phyloP scores from a whole-genome alignment of 2,329 filamentous ascomycete genomes.

The Penicillium digitatum region DNA sequence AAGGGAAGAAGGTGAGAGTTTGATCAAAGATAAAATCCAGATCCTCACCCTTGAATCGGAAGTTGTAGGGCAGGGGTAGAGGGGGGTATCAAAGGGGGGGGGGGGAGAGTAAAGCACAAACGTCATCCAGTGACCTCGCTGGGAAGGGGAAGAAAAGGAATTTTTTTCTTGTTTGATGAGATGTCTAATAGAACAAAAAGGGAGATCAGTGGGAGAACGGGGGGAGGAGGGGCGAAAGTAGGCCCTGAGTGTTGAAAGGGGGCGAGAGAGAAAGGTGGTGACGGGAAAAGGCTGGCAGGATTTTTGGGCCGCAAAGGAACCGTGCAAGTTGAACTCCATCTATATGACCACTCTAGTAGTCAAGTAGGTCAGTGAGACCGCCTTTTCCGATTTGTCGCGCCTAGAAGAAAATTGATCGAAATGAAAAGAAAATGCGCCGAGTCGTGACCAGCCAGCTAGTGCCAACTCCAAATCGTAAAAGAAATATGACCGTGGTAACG shows the following conservation, averaged over 20 bases:
- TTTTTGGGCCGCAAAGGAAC: constrained; percentile 10
- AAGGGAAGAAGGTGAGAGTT: constrained; percentile 2
- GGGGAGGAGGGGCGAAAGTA: constrained; percentile 5
- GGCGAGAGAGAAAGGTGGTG: neutral
- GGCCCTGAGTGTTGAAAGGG: constrained; percentile 8
- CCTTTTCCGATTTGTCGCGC: constrained; percentile 4
- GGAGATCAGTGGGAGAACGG: constrained; percentile 1
- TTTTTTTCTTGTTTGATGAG: constrained; percentile 16
- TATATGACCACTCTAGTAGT: constrained; percentile 8
- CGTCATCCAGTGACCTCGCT: constrained; percentile 8
- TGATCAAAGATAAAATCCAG: neutral
- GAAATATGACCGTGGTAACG: constrained; percentile 19
- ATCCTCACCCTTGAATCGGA: neutral
- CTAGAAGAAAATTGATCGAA: constrained; percentile 5
- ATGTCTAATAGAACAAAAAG: constrained; percentile 14
- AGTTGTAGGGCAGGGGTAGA: neutral
- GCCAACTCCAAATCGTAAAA: constrained; percentile 28
- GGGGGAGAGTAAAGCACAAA: constrained; percentile 12
- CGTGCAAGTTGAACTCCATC: constrained; percentile 10
- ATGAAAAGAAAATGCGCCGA: constrained; percentile 26
- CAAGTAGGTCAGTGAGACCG: neutral
- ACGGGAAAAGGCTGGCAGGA: constrained; percentile 1
- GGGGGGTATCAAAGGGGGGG: constrained; percentile 14
- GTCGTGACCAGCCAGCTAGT: constrained; percentile 35
- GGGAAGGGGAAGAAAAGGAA: constrained; percentile 9